Percentiles rank a stretch among this genome's conserved stretches.
These are phyloP conservation scores for Cynanchum wilfordii DNA, from an alignment of 257 asterid genomes.

Conservation along the genomic window DNA sequence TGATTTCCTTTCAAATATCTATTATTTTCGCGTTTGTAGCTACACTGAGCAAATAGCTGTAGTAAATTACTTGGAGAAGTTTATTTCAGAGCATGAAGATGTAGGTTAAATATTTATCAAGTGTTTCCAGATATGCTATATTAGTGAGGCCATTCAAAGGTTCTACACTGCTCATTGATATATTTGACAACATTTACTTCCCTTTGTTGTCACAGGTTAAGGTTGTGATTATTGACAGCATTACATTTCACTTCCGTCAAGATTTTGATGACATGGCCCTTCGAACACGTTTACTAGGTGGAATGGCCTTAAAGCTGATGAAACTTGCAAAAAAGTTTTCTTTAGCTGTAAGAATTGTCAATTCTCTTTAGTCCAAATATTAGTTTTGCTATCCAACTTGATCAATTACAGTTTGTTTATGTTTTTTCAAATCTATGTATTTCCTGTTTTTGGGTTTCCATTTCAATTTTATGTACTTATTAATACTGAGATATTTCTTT, in stretches of 20 bases:
- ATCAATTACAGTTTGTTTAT: background rate
- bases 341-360: slow-evolving; percentile 62
- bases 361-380: background rate
- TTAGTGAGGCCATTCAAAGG: background rate
- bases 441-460: background rate
- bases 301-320: slow-evolving; percentile 82
- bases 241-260: slow-evolving; percentile 93
- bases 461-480: background rate
- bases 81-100: slow-evolving; percentile 74
- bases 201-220: slow-evolving; percentile 55
- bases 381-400: background rate
- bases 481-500: slow-evolving; percentile 16
- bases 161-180: background rate
- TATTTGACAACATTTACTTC: background rate
- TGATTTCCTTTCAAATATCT: slow-evolving; percentile 72
- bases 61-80: slow-evolving; percentile 77
- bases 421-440: background rate
- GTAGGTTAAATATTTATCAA: slow-evolving; percentile 41
- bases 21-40: slow-evolving; percentile 81
- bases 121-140: background rate
- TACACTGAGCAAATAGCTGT: slow-evolving; percentile 89
- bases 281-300: slow-evolving; percentile 83
- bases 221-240: slow-evolving; percentile 78
- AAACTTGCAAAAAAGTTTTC: slow-evolving; percentile 72
- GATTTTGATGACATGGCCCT: slow-evolving; percentile 95